These are phyloP conservation scores for Microdochium paspali DNA, from an alignment of 2,329 filamentous ascomycete genomes.

Conservation along the genomic window DNA sequence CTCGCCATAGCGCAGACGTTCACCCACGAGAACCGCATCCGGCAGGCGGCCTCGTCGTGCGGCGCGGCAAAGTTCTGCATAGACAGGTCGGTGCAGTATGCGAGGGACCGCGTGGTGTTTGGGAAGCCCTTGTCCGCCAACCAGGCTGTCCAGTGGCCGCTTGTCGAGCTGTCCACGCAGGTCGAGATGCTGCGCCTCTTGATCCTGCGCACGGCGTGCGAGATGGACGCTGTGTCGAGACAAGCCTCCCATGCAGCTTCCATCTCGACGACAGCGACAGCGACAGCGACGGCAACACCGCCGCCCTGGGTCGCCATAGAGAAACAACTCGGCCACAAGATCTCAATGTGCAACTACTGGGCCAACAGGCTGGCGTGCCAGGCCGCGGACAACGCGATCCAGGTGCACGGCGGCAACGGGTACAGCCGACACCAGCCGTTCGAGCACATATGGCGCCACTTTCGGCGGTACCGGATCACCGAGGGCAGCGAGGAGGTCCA, in stretches of 20 bases:
- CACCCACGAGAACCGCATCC: conserved; percentile 55
- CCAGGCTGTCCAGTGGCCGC: conserved; percentile 54
- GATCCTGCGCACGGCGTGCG: conserved; percentile 49
- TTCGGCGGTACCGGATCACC: conserved; percentile 52
- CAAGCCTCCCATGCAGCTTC: conserved; percentile 10
- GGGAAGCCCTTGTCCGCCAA: conserved; percentile 47
- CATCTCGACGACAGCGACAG: too few relatives aligned
- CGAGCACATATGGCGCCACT: conserved; percentile 58
- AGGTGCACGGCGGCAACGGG: conserved; percentile 50
- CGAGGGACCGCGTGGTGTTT: conserved; percentile 42
- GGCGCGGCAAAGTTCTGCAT: conserved; percentile 52
- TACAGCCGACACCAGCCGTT: conserved; percentile 51
- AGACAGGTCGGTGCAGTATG: conserved; percentile 45
- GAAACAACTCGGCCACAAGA: conserved; percentile 48
- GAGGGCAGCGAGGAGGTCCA: conserved; percentile 58
- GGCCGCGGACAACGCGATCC: conserved; percentile 53
- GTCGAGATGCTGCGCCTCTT: conserved; percentile 51
- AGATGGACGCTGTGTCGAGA: conserved; percentile 47
- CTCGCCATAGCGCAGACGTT: conserved; percentile 55
- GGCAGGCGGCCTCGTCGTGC: conserved; percentile 52
- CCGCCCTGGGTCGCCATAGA: conserved; percentile 43
- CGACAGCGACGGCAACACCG: too few relatives aligned
- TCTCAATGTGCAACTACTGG: conserved; percentile 59
- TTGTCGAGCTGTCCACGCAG: conserved; percentile 53
- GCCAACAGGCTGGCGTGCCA: conserved; percentile 51